Conservation (phyloP, 2,329 filamentous ascomycete species). For the Penicillium sp. region DNA sequence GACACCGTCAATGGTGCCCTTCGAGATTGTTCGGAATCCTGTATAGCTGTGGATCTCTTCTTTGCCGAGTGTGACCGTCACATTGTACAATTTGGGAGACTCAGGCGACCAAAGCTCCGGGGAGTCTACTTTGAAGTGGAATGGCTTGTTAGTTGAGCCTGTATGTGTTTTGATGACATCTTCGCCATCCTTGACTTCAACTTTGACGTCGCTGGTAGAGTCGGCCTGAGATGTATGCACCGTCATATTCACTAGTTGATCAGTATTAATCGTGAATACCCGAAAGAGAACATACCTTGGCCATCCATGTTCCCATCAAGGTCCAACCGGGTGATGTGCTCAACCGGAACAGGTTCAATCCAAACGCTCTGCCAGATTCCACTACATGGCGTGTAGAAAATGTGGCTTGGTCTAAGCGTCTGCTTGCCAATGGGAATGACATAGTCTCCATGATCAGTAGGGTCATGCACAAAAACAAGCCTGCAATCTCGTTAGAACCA, state of each 20-base stretch:
- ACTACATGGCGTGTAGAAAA: constrained; percentile 67
- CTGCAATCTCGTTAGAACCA: constrained; percentile 29
- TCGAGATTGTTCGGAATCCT: constrained; percentile 60
- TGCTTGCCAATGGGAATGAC: constrained; percentile 64
- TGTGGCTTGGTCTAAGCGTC: constrained; percentile 47
- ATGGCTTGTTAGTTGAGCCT: constrained; percentile 46
- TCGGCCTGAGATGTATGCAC: constrained; percentile 45
- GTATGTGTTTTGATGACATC: constrained; percentile 42
- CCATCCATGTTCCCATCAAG: constrained; percentile 54
- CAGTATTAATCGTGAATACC: background rate
- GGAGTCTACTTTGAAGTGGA: constrained; percentile 51
- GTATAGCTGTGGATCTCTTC: constrained; percentile 61
- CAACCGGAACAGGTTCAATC: constrained; percentile 57
- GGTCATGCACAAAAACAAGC: constrained; percentile 61
- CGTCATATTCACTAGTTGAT: constrained; percentile 48
- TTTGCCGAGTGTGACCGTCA: constrained; percentile 50
- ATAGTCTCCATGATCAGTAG: constrained; percentile 52
- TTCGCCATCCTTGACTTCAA: constrained; percentile 37
- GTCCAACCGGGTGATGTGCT: constrained; percentile 56
- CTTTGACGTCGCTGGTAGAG: constrained; percentile 31
- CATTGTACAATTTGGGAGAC: constrained; percentile 58
- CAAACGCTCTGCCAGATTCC: constrained; percentile 72
- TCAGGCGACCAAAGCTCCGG: constrained; percentile 61
- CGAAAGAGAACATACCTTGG: constrained; percentile 35
- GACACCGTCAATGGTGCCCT: constrained; percentile 53